These are phyloP conservation scores for Pugionium dolabratum DNA, from an alignment of 345 rosid species.

Conservation along the genomic window DNA sequence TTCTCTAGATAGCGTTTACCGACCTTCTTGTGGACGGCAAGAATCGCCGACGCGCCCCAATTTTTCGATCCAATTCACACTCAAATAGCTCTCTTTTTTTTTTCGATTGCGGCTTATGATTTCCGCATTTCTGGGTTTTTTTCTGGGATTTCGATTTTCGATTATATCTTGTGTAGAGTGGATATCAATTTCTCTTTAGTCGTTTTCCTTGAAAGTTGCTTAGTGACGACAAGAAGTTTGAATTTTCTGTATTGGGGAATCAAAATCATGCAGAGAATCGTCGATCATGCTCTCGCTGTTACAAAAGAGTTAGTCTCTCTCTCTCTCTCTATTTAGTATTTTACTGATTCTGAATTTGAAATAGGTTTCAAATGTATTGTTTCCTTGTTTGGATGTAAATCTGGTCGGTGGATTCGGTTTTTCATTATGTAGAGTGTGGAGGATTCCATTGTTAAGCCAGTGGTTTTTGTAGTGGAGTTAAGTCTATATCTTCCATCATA, in stretches of 20 bases:
- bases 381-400: conserved; percentile 10
- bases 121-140: neutral
- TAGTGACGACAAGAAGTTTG: conserved; percentile 2
- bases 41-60: conserved; percentile 40
- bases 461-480: neutral
- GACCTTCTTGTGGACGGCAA: conserved; percentile 41
- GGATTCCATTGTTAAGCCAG: conserved; percentile 1
- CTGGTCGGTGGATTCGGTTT: conserved; percentile 15
- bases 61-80: conserved; percentile 8
- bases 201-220: neutral
- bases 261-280: conserved; percentile 67
- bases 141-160: neutral
- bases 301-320: conserved; percentile 73
- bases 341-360: conserved; percentile 7
- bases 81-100: neutral
- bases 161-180: too few species aligned
- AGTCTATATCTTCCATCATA: neutral
- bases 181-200: neutral
- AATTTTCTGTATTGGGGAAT: neutral
- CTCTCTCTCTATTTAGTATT: conserved; percentile 1
- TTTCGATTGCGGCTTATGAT: conserved; percentile 5
- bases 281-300: conserved; percentile 79
- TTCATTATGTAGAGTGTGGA: neutral
- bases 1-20: conserved; percentile 20
- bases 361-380: neutral